phyloP scores from a whole-genome alignment of 805 yeast species.

The Starmerella vaccinii region DNA sequence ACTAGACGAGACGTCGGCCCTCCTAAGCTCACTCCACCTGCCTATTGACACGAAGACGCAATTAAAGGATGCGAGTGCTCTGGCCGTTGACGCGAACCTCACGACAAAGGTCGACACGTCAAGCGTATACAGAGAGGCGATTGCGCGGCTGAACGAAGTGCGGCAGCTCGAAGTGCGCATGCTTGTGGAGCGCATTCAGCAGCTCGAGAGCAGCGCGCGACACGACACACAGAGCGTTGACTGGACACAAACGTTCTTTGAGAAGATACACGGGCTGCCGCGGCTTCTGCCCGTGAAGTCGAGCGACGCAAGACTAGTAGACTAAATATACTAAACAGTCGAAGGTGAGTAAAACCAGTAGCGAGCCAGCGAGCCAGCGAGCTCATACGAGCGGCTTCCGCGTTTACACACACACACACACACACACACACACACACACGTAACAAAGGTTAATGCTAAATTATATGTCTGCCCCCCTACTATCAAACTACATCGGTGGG shows the following conservation, averaged over 20 bases:
- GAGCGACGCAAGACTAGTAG: too few species aligned
- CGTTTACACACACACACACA: too few species aligned
- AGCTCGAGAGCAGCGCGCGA: constrained; percentile 1
- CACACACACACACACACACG: too few species aligned
- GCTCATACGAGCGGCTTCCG: too few species aligned
- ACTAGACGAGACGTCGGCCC: background rate
- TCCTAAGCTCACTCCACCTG: background rate
- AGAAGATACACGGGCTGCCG: background rate
- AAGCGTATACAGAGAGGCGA: constrained; percentile 13
- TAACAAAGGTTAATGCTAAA: background rate
- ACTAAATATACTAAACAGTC: too few species aligned
- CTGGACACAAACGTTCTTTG: background rate
- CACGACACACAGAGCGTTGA: background rate
- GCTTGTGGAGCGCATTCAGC: constrained; percentile 5
- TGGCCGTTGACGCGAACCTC: background rate
- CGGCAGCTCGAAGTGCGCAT: constrained; percentile 7
- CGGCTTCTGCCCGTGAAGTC: background rate
- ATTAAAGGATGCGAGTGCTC: background rate
- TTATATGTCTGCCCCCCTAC: constrained; percentile 26
- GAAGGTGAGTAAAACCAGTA: too few species aligned
- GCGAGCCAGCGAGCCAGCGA: too few species aligned
- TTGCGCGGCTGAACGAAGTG: constrained; percentile 15
- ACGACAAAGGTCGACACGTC: background rate
- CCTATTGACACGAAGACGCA: background rate
- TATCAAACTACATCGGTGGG: constrained; percentile 28